phyloP scores from a whole-genome alignment of 805 yeast genomes.

The Debaryomyces tyrocola region DNA sequence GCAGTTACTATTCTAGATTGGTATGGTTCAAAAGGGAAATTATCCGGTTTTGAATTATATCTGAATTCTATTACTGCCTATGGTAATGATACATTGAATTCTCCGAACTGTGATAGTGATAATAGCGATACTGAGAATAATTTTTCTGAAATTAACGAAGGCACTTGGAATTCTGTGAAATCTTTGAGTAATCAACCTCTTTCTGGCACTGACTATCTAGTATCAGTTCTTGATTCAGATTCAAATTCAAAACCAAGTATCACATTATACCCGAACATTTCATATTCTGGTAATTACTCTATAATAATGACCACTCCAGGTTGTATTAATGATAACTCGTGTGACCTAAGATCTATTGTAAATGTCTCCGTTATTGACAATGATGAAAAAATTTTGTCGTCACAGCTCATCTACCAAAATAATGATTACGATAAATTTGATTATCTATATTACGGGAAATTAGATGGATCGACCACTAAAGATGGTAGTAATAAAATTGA shows the following conservation, averaged over 20 bases:
- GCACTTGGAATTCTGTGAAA: slow-evolving; percentile 29
- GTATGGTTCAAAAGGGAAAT: slow-evolving; percentile 67
- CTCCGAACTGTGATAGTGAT: slow-evolving; percentile 53
- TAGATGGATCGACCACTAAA: slow-evolving; percentile 42
- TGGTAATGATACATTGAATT: slow-evolving; percentile 75
- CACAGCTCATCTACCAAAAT: slow-evolving; percentile 67
- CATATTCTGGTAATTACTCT: slow-evolving; percentile 72
- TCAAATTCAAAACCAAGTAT: slow-evolving; percentile 35
- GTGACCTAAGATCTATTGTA: slow-evolving; percentile 70
- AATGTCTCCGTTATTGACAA: slow-evolving; percentile 66
- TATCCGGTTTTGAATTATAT: slow-evolving; percentile 72
- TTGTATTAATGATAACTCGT: slow-evolving; percentile 66
- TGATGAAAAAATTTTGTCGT: slow-evolving; percentile 42
- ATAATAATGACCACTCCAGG: slow-evolving; percentile 85
- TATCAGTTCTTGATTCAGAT: slow-evolving; percentile 18
- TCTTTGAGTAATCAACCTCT: slow-evolving; percentile 26
- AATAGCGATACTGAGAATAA: slow-evolving; percentile 22
- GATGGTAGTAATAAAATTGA: slow-evolving; percentile 30
- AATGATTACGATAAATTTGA: slow-evolving; percentile 82
- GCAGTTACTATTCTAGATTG: slow-evolving; percentile 64
- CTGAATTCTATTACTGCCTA: slow-evolving; percentile 60
- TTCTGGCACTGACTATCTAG: slow-evolving; percentile 33
- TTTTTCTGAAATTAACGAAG: slow-evolving; percentile 23
- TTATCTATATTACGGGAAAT: slow-evolving; percentile 65
- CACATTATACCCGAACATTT: slow-evolving; percentile 64